Evolutionary conservation across 2,329 filamentous ascomycete genomes (phyloP).

Genomic region (Beauveria sp.): DNA sequence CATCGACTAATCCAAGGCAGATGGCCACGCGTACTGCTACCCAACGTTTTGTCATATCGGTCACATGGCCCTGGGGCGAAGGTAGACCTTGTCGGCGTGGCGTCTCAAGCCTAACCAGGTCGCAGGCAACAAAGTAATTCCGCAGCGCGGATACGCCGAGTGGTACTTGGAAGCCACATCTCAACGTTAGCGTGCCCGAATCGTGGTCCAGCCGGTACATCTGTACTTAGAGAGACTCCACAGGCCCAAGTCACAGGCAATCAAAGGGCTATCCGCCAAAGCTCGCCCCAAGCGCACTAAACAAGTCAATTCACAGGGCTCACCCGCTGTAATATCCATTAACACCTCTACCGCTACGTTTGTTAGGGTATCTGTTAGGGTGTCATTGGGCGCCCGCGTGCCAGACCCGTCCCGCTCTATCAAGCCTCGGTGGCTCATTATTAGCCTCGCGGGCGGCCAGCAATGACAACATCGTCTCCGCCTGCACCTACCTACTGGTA

Average conservation of each 20-base stretch:
- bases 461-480: conserved; percentile 16
- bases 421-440: too few relatives aligned
- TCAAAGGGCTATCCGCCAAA: neutral
- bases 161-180: neutral
- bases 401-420: neutral
- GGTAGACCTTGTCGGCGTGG: neutral
- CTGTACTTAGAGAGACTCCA: neutral
- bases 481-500: neutral
- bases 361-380: too few relatives aligned
- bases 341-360: neutral
- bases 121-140: neutral
- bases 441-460: neutral
- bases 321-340: neutral
- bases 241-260: neutral
- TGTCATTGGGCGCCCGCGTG: neutral
- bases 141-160: neutral
- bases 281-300: too few relatives aligned
- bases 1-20: neutral
- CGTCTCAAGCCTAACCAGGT: neutral
- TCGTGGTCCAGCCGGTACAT: neutral
- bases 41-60: neutral
- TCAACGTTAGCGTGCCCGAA: neutral
- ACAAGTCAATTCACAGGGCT: neutral
- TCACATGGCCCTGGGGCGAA: neutral
- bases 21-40: neutral